phyloP scores from a whole-genome alignment of 345 rosid species.

The Chamaenerion angustifolium region DNA sequence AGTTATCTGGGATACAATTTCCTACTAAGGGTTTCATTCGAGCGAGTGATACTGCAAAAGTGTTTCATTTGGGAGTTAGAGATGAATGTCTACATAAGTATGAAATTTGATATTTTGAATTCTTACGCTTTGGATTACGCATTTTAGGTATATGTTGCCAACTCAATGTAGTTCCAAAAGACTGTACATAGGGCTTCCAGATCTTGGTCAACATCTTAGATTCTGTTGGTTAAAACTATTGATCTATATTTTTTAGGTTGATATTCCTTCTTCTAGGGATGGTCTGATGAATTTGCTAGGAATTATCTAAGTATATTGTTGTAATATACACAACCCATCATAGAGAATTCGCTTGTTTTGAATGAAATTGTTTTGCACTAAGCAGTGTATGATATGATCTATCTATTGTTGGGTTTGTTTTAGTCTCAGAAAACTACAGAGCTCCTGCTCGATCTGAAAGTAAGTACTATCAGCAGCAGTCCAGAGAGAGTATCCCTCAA shows the following conservation, averaged over 20 bases:
- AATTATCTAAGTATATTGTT: slow-evolving; percentile 54
- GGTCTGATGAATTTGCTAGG: slow-evolving; percentile 75
- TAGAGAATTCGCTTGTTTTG: not conserved
- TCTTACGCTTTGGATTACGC: too few relatives aligned
- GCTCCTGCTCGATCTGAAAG: slow-evolving; percentile 72
- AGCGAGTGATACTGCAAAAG: too few relatives aligned
- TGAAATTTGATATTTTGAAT: too few relatives aligned
- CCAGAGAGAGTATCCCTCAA: slow-evolving; percentile 38
- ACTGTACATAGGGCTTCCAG: not conserved
- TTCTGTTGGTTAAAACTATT: not conserved
- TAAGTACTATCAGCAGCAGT: slow-evolving; percentile 48
- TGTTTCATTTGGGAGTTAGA: too few relatives aligned
- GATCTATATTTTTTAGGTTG: slow-evolving; percentile 20
- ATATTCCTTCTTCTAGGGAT: slow-evolving; percentile 20
- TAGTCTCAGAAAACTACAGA: slow-evolving; percentile 91
- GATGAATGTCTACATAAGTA: too few relatives aligned
- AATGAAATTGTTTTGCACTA: slow-evolving; percentile 13
- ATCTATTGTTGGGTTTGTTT: not conserved
- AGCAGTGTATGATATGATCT: slow-evolving; percentile 29
- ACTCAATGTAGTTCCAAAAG: too few relatives aligned
- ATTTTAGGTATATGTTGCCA: too few relatives aligned
- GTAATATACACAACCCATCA: not conserved
- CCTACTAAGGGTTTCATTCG: too few relatives aligned
- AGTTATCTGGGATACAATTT: too few relatives aligned
- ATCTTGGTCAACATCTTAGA: not conserved